Base-by-base conservation (phyloP, 805 yeast genomes). In the Komagataella pastoris region DNA sequence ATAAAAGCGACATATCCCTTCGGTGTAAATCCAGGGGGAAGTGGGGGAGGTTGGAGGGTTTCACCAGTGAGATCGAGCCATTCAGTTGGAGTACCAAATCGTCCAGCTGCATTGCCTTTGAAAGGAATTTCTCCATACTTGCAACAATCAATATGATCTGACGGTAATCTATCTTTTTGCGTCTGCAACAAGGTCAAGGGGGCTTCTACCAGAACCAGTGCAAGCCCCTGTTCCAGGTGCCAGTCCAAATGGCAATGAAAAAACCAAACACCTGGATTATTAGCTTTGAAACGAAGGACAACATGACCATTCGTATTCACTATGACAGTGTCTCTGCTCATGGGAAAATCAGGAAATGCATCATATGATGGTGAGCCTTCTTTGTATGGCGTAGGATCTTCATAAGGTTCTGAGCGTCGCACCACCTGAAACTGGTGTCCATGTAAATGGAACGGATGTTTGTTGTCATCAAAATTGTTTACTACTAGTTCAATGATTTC, bases 191-290 rank as follows among this genome's bases (percentile, higher is more conserved):
- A 62, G 43, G 70, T 69, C 50, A 70, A 59, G 18, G 93, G 91
- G 30, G 85, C 86, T 65, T 85, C 95, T 46, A 85, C 71, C 44
- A 85, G 75, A 1, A 79, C 77, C 50, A 84, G 71, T 6, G 90
- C 90, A 51, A 85, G 72, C 24, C 95, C 95, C 68, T 85, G 93
- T 58, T 80, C 83, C 64, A 85, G 75, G 67, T 85, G 95, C 84
- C 89, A 85, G 60, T 85, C 91, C 52, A 85, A 78, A 62, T 87
- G 96, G 67, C 97, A 89, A 64, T 89, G 97, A 81, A 89, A 85
- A 55, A 85, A 79, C 97, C 97, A 90, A 23, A 88, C 82, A 53
- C 97, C 97, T 2, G 97, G 96, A 60, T 90, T 89, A 60, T 85
- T 80, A 10, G 96, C 88, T 58, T 70, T 75, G 65, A 88, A 88